phyloP scores from a whole-genome alignment of 176 grass and related monocot genomes.

The Cenchrus americanus region DNA sequence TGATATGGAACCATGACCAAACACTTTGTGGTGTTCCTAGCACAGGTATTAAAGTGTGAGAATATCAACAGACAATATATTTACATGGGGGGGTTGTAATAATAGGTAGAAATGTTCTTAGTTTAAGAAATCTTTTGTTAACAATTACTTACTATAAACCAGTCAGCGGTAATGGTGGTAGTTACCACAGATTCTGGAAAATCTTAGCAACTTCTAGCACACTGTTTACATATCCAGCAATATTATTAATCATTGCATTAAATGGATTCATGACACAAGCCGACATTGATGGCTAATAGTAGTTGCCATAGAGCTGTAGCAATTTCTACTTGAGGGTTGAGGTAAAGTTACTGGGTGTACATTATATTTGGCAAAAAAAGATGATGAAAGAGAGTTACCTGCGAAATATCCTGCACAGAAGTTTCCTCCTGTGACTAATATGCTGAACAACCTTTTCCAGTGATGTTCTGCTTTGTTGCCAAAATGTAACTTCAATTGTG shows the following conservation, averaged over 20 bases:
- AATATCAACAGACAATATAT: not conserved
- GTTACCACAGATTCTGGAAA: conserved; percentile 22
- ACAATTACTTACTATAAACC: conserved; percentile 21
- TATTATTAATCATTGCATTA: not conserved
- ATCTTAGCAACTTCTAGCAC: conserved; percentile 14
- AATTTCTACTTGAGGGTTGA: conserved; percentile 27
- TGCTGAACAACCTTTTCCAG: not conserved
- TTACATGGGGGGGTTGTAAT: not conserved
- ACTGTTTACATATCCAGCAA: not conserved
- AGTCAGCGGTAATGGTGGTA: not conserved
- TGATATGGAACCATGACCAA: conserved; percentile 96
- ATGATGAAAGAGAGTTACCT: conserved; percentile 52
- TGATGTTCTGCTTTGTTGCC: conserved; percentile 3
- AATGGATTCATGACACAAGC: not conserved
- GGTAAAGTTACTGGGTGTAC: not conserved
- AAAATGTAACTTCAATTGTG: conserved; percentile 12
- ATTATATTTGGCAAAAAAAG: not conserved
- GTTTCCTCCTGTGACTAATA: conserved; percentile 83
- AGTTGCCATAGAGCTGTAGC: not conserved
- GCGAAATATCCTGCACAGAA: conserved; percentile 61
- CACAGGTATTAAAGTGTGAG: not conserved
- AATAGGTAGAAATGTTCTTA: not conserved
- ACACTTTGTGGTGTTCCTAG: conserved; percentile 73
- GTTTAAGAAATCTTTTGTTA: not conserved
- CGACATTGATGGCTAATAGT: conserved; percentile 5